phyloP scores from a whole-genome alignment of 768 basidiomycete species.

The Podaxis rugospora region DNA sequence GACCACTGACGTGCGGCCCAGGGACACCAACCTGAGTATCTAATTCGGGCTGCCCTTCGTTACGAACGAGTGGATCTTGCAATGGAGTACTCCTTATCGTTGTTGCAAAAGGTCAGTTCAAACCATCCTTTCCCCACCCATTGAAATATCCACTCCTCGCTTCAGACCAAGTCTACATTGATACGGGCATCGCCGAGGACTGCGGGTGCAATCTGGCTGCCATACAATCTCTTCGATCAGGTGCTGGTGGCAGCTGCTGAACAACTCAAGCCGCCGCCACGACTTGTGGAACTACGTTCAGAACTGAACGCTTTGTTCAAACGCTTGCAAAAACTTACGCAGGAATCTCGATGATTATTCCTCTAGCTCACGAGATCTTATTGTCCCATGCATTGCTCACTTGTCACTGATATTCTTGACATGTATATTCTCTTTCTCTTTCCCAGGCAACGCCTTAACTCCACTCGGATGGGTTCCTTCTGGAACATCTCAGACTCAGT shows the following conservation, averaged over 20 bases:
- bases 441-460: constrained; percentile 13
- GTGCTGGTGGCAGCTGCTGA: constrained; percentile 63
- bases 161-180: constrained; percentile 49
- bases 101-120: constrained; percentile 64
- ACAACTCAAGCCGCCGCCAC: constrained; percentile 44
- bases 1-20: constrained; percentile 20
- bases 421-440: constrained; percentile 31
- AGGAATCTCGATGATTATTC: constrained; percentile 17
- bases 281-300: constrained; percentile 48
- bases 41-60: constrained; percentile 73
- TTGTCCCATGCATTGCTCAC: neutral
- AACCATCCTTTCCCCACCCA: neutral
- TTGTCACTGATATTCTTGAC: constrained; percentile 3
- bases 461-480: constrained; percentile 34
- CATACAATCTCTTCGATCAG: constrained; percentile 82
- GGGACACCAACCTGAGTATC: constrained; percentile 77
- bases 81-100: constrained; percentile 62
- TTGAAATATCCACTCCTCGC: constrained; percentile 13
- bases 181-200: constrained; percentile 45
- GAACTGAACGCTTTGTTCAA: constrained; percentile 63
- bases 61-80: constrained; percentile 80
- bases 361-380: neutral
- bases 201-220: constrained; percentile 70
- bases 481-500: constrained; percentile 23
- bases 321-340: constrained; percentile 63